Base-by-base conservation (phyloP, 1,284 basidiomycete genomes). In the Heterobasidion occidentale region DNA sequence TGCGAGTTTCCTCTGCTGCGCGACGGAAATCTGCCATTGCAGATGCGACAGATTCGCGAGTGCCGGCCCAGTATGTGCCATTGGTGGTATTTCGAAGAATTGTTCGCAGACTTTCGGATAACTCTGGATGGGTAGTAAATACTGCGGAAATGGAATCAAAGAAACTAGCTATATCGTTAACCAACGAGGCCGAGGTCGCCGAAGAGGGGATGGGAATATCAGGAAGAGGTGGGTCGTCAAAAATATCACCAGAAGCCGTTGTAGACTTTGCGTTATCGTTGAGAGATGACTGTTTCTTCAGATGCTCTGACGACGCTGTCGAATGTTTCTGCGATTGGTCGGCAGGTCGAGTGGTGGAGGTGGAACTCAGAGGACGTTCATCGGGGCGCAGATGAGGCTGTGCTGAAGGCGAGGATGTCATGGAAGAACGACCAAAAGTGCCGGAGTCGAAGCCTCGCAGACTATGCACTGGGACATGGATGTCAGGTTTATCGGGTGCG, bases 1-100 rank as follows among this genome's bases (percentile, higher is more conserved):
- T 62, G 20, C 65, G 66, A 44, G 65, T 68, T 49, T 77, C 72
- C 53, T 76, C 62, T 2, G 82, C 72, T 52, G 70, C 71, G 50
- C 72, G 71, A n/a, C 75, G 72, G 9, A 79, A 61, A 49, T 77
- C 74, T 48, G 78, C 74, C 2, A 79, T 82, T 42, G 80, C 78
- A 36, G 77, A 77, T 11, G 79, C 76, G 49, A 86, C 68, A 7
- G 78, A 71, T 14, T 80, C 77, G 49, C 82, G 78, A 62, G 88
- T 84, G 33, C 75, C 66, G 46, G 72, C 67, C 86, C 85, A 90
- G 64, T 90, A 90, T 14, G 75, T 71, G 19, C 87, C 88, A 53
- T 74, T 79, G 3, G 77, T 73, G 8, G 83, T 73, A 61, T 89
- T 87, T 54, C 72, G 71, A 42, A 83, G 65, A 47, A 90, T 78